phyloP scores from a whole-genome alignment of 1,284 basidiomycete genomes.

The Moesziomyces globuligerus region DNA sequence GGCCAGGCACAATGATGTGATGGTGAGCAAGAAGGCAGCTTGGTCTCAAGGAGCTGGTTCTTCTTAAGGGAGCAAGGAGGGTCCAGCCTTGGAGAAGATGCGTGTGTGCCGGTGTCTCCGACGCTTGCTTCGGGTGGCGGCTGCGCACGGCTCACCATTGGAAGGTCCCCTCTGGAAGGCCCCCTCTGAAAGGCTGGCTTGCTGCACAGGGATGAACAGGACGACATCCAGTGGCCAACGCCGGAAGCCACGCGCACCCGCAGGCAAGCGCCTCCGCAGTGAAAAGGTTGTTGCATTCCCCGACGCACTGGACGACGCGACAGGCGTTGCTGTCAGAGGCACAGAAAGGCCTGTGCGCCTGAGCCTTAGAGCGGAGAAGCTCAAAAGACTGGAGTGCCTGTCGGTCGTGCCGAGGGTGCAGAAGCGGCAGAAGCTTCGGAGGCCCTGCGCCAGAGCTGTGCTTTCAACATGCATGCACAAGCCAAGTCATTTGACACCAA shows the following conservation, averaged over 20 bases:
- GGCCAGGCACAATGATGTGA: constrained; percentile 15
- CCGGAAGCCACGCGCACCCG: too few species aligned
- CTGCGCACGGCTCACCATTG: not conserved
- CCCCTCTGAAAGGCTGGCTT: too few species aligned
- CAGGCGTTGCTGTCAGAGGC: too few species aligned
- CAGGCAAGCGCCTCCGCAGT: not conserved
- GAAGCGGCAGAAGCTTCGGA: not conserved
- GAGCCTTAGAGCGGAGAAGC: not conserved
- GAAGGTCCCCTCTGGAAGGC: not conserved
- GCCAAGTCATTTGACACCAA: too few species aligned
- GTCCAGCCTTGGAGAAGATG: not conserved
- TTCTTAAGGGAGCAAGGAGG: constrained; percentile 18
- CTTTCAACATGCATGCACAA: too few species aligned
- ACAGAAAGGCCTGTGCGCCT: not conserved
- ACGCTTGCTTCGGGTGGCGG: not conserved
- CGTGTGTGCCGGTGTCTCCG: too few species aligned
- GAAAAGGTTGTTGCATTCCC: not conserved
- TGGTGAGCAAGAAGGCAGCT: constrained; percentile 7
- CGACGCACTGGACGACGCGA: not conserved
- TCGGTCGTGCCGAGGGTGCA: not conserved
- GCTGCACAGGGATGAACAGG: not conserved
- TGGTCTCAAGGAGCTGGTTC: not conserved
- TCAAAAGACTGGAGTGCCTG: not conserved
- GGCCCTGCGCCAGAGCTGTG: not conserved
- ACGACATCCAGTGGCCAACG: too few species aligned